Conservation (phyloP, 768 basidiomycete genomes). For the Kwoniella dendrophila region DNA sequence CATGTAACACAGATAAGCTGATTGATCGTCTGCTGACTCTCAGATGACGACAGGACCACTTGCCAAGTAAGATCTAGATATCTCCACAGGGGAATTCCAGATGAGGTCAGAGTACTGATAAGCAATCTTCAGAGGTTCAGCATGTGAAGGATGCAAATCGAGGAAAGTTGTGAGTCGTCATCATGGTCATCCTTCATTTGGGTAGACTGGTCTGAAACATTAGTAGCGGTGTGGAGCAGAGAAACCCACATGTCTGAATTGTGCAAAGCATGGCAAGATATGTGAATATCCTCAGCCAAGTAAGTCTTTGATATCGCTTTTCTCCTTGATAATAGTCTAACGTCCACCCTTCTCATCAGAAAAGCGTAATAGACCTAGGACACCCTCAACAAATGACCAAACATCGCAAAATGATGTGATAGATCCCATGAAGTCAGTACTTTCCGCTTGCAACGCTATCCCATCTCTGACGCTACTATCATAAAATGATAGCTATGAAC, state of each 20-base stretch:
- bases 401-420: too few species aligned
- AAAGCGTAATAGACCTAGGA: background rate
- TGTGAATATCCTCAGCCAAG: constrained; percentile 13
- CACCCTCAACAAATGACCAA: background rate
- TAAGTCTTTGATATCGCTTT: constrained; percentile 5
- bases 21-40: background rate
- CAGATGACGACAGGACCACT: constrained; percentile 11
- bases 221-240: constrained; percentile 11
- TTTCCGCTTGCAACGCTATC: too few species aligned
- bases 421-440: too few species aligned
- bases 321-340: background rate
- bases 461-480: too few species aligned
- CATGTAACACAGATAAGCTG: background rate
- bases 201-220: background rate
- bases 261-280: constrained; percentile 7
- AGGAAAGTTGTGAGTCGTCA: constrained; percentile 13
- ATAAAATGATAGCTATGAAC: too few species aligned
- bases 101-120: background rate
- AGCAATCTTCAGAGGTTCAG: constrained; percentile 5
- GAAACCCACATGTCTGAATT: constrained; percentile 12
- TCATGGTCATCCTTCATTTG: background rate
- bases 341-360: background rate
- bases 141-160: constrained; percentile 15
- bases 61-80: background rate
- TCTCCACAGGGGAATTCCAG: background rate